Evolutionary conservation across 192 early-diverging fungal genomes (phyloP).

Genomic region (Gaertneriomyces semiglobifer): DNA sequence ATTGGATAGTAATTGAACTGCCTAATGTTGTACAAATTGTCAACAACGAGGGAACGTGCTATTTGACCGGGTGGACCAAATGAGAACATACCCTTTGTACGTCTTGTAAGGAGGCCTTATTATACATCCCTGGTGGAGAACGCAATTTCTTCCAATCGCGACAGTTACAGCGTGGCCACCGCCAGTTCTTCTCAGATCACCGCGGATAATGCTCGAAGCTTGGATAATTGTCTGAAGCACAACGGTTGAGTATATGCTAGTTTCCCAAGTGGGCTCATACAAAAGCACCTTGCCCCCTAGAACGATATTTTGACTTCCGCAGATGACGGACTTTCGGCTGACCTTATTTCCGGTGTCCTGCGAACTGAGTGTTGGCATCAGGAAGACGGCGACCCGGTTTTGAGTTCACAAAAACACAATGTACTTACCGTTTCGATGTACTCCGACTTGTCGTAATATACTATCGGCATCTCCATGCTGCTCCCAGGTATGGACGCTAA

Average conservation of each 20-base stretch:
- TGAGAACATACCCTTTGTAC: conserved; percentile 69
- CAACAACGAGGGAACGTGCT: too few relatives aligned
- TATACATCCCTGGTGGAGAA: conserved; percentile 69
- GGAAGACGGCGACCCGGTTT: neutral
- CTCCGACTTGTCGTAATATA: conserved; percentile 75
- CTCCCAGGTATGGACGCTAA: neutral
- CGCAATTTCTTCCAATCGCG: conserved; percentile 86
- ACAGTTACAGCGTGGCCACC: conserved; percentile 83
- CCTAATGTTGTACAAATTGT: conserved; percentile 35
- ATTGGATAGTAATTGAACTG: conserved; percentile 95
- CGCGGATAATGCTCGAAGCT: conserved; percentile 84
- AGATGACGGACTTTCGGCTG: conserved; percentile 86
- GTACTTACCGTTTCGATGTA: conserved; percentile 88
- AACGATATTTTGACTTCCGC: conserved; percentile 93
- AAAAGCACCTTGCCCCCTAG: conserved; percentile 82
- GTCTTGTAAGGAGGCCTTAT: conserved; percentile 94
- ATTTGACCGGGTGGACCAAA: neutral
- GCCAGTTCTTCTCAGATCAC: conserved; percentile 87
- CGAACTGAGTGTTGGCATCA: neutral
- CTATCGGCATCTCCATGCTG: conserved; percentile 67
- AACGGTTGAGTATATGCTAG: neutral
- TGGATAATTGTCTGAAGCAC: conserved; percentile 82
- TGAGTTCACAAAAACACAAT: neutral
- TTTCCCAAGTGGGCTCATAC: neutral
- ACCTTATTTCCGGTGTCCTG: conserved; percentile 97